Evolutionary conservation across 2,329 filamentous ascomycete genomes (phyloP), one percentile per base, ranked within the genome.

Genomic region (Arthrocladium fulminans): DNA sequence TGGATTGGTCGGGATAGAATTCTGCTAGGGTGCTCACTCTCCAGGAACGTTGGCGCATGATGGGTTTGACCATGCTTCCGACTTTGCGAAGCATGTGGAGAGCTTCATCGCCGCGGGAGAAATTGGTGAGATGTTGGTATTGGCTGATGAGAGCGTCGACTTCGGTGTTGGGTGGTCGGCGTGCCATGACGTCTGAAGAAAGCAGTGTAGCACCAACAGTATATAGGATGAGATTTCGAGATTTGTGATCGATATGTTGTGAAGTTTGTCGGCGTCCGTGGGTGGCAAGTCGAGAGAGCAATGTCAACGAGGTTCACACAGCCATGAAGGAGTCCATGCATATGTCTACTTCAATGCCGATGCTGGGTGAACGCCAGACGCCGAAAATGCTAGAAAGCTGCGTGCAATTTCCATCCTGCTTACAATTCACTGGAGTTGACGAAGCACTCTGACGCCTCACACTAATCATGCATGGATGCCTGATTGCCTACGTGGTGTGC

Each of bases 11-110:
- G 1, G 90, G 90, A 51, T 86, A 85, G 67, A 97, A 95, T 64
- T 97, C 90, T 42, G 82, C 80, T 13, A 97, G 75, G 41, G 85
- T 79, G 23, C 77, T 75, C 27, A 97, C 86, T 53, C 73, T 83
- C 86, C 88, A 97, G 48, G 75, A 75, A 37, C 86, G 80, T 41
- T 87, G 87, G 55, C 88, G 77, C 89, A 97, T 97, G 54, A 97
- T 86, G 15, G 90, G 90, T 65, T 95, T 96, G 53, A 96, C 89
- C 49, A 94, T 68, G 22, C 88, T 94, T 2, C 88, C 88, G 34
- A 94, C 76, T 65, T 85, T 89, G 59, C 81, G 84, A 20, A 97
- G 74, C 49, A 78, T 79, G 29, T 78, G 61, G 2, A 77, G 61
- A 9, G 74, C 75, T 52, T 77, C 74, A n/a, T 47, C 63, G 53